Percentiles rank a stretch among this genome's conserved stretches.
These are phyloP conservation scores for Penicillium sp. DNA, from an alignment of 2,329 filamentous ascomycete species.

Conservation along the genomic window DNA sequence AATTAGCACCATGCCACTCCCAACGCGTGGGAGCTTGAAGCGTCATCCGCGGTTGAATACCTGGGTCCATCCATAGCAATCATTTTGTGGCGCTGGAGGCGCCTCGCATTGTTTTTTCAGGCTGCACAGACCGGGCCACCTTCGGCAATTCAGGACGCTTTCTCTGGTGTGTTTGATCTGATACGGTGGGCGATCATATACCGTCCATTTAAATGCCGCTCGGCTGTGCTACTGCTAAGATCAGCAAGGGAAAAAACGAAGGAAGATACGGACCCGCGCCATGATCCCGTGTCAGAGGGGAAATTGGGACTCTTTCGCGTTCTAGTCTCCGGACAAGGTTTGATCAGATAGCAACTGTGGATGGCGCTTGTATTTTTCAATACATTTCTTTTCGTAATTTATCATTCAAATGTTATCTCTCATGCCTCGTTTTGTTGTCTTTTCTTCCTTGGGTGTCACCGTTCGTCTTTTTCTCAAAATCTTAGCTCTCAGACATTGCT, in stretches of 20 bases:
- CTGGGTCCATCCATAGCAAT: background rate
- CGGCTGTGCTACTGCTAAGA: background rate
- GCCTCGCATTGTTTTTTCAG: background rate
- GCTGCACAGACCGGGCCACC: background rate
- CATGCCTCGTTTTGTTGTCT: too few species aligned
- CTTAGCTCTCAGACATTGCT: background rate
- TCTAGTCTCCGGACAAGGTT: background rate
- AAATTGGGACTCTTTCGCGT: background rate
- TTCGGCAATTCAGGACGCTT: background rate
- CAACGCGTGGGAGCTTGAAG: background rate
- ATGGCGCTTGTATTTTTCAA: slow-evolving; percentile 1
- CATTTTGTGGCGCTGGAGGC: background rate
- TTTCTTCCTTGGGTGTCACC: slow-evolving; percentile 1
- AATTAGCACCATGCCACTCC: background rate
- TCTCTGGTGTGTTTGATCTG: background rate
- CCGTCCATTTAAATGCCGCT: background rate
- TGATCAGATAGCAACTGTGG: slow-evolving; percentile 1
- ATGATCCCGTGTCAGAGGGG: background rate
- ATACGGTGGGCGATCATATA: background rate
- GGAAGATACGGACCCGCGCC: background rate
- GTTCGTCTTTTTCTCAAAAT: slow-evolving; percentile 5
- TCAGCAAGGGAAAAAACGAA: background rate
- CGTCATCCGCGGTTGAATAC: background rate
- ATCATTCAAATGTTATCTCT: background rate
- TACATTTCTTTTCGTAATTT: background rate